Percentiles rank a stretch among this genome's conserved stretches.
These are phyloP conservation scores for Plectranthus barbatus DNA, from an alignment of 257 asterid species.

Conservation along the genomic window DNA sequence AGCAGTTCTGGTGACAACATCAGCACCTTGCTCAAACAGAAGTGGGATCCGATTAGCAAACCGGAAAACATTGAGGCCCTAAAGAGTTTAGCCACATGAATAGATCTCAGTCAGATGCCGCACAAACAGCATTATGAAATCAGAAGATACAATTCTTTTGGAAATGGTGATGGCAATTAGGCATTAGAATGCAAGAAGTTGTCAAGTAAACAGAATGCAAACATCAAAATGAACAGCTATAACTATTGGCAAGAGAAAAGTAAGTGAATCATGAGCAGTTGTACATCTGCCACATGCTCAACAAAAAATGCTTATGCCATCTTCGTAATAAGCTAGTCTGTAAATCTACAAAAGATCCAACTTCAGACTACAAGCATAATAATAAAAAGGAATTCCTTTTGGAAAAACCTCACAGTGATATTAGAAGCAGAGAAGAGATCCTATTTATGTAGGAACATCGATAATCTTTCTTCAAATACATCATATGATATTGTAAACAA, in stretches of 20 bases:
- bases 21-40: slow-evolving; percentile 94
- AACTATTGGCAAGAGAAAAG: background rate
- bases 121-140: background rate
- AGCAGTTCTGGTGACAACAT: slow-evolving; percentile 90
- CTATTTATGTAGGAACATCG: background rate
- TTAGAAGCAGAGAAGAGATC: background rate
- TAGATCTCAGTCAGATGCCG: background rate
- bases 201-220: background rate
- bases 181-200: background rate
- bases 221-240: background rate
- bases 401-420: background rate
- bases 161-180: background rate
- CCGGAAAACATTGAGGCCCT: slow-evolving; percentile 87
- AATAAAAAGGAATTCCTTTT: background rate
- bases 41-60: slow-evolving; percentile 96
- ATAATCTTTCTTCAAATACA: background rate
- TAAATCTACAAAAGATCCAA: background rate
- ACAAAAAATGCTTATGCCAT: background rate
- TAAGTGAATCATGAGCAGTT: background rate
- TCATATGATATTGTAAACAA: background rate
- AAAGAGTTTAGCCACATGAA: slow-evolving; percentile 21
- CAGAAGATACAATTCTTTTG: background rate
- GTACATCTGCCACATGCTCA: background rate
- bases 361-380: background rate
- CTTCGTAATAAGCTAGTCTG: background rate